Base-by-base conservation (phyloP, 176 grass and related monocot genomes). In the Triticum turgidum region DNA sequence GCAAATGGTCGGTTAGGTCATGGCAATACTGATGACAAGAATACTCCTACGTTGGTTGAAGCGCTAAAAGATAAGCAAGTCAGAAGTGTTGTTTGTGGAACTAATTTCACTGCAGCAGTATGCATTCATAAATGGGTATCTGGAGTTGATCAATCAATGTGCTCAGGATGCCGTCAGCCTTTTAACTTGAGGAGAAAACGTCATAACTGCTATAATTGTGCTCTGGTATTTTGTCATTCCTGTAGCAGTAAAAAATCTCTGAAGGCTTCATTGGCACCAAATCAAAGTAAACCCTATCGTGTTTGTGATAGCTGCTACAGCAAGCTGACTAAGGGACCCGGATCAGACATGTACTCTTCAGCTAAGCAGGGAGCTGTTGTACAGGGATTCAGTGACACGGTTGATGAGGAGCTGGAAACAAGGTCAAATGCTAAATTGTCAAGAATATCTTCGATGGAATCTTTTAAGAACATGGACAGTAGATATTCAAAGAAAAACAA, bases 91-190 rank as follows among this genome's bases (percentile, higher is more conserved):
- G 92, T 96, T 65, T 98, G 97, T 89, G 97, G 97, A 86, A 90
- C 82, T 77, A 98, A 94, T 76, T 98, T 98, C 83, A 98, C 97
- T 89, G 94, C 97, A 82, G 97, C 93, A 70, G 91, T 98, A 83
- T 98, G 93, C 91, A 98, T 98, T 85, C 97, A 98, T 85, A 98
- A 98, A 89, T 98, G 97, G 94, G 92, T 96, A 65, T 98, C 94
- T 82, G 92, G 97, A 84, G 85, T 94, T 77, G 97, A 98, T 84
- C 97, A 98, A 59, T 96, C 97, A 14, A 96, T 98, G 92, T 98
- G 97, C 87, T 98, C 97, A 38, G 97, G 97, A 73, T 98, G 97
- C 81, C 93, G 83, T 25, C 87, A 96, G 82, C 90, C 97, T 74
- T 98, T 98, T 83, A 98, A 92, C 76, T 92, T 98, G 87, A 98